Conservation (phyloP, 192 early-diverging fungal genomes). For the Umbelopsis vinacea region DNA sequence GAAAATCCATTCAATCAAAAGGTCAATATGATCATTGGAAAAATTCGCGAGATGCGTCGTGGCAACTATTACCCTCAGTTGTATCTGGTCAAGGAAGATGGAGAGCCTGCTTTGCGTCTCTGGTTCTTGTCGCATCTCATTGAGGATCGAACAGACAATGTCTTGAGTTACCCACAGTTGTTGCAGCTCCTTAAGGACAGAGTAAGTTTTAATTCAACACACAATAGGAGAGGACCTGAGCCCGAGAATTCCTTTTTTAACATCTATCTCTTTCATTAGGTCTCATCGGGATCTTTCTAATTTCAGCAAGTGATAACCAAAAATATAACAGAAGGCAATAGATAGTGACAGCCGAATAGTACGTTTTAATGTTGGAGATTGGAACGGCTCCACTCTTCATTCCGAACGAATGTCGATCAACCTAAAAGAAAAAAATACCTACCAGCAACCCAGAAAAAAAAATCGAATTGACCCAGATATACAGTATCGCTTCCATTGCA, state of each 20-base stretch:
- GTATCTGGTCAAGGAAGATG: slow-evolving; percentile 92
- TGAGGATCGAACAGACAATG: slow-evolving; percentile 87
- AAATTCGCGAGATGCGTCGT: slow-evolving; percentile 70
- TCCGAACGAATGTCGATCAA: too few relatives aligned
- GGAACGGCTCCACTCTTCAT: too few relatives aligned
- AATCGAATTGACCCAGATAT: too few relatives aligned
- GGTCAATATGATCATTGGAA: slow-evolving; percentile 76
- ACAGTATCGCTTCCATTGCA: not conserved
- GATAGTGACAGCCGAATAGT: not conserved
- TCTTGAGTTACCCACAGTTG: slow-evolving; percentile 80
- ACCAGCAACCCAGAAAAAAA: too few relatives aligned
- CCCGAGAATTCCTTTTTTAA: not conserved
- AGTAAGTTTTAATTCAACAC: slow-evolving; percentile 38
- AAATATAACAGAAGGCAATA: slow-evolving; percentile 10
- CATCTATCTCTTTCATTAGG: not conserved
- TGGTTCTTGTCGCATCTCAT: slow-evolving; percentile 87
- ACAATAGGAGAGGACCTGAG: not conserved
- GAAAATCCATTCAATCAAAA: slow-evolving; percentile 77
- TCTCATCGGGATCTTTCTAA: slow-evolving; percentile 10
- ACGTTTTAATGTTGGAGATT: not conserved
- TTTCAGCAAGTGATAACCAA: not conserved
- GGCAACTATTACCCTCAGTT: slow-evolving; percentile 73
- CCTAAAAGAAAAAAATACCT: too few relatives aligned
- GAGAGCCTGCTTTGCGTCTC: slow-evolving; percentile 79
- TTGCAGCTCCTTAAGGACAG: slow-evolving; percentile 75